phyloP scores from a whole-genome alignment of 2,329 filamentous ascomycete genomes.

The Cytospora schulzeri region DNA sequence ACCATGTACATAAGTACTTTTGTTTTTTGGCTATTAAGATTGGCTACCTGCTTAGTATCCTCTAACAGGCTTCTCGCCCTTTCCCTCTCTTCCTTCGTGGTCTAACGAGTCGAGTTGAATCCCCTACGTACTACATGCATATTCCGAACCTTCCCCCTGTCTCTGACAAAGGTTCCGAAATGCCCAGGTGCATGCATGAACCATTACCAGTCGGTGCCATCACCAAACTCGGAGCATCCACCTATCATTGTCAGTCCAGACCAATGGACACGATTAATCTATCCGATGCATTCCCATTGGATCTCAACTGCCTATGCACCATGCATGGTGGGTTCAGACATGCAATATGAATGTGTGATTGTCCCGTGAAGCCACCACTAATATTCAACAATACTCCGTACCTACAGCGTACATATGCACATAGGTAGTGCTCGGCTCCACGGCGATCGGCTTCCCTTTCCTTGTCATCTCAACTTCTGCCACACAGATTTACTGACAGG shows the following conservation, averaged over 20 bases:
- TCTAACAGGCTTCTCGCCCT: no score
- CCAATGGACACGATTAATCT: neutral
- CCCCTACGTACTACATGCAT: neutral
- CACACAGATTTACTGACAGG: neutral
- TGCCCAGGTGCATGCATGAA: neutral
- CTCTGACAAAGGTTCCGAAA: no score
- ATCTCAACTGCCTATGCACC: neutral
- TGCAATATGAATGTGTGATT: neutral
- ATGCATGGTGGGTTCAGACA: neutral
- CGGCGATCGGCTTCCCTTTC: conserved; percentile 2
- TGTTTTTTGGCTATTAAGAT: neutral
- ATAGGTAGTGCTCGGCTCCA: neutral
- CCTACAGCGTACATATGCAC: neutral
- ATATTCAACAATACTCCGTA: neutral
- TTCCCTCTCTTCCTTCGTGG: no score
- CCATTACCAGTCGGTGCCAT: neutral
- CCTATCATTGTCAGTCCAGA: neutral
- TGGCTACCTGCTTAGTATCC: neutral
- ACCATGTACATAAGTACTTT: neutral
- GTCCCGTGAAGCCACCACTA: neutral
- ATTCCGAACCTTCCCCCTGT: neutral
- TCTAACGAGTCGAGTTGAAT: no score
- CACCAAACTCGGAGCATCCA: neutral
- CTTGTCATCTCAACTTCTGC: neutral
- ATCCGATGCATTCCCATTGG: neutral